phyloP scores from a whole-genome alignment of 169 alveolate species.

The Plasmodium sp. region DNA sequence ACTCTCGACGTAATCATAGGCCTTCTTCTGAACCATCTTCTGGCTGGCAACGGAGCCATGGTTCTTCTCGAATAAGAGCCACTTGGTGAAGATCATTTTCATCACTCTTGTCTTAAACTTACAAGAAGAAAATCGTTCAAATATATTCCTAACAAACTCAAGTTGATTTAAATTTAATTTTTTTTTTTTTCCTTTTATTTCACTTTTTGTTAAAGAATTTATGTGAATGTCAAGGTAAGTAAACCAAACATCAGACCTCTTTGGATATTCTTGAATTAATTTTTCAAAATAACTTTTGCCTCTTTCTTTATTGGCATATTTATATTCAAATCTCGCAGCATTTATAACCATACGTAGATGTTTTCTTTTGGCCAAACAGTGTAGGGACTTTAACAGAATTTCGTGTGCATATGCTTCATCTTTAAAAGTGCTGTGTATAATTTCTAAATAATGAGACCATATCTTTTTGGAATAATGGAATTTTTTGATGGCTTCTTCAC shows the following conservation, averaged over 20 bases:
- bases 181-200: constrained; percentile 35
- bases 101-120: constrained; percentile 66
- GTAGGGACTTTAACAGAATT: constrained; percentile 75
- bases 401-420: constrained; percentile 76
- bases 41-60: constrained; percentile 83
- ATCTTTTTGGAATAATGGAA: constrained; percentile 83
- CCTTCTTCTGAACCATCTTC: constrained; percentile 86
- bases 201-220: constrained; percentile 74
- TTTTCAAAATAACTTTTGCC: constrained; percentile 89
- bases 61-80: constrained; percentile 87
- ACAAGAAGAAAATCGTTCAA: constrained; percentile 40
- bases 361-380: constrained; percentile 75
- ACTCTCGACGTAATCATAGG: constrained; percentile 84
- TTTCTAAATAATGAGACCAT: constrained; percentile 12
- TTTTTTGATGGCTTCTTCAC: constrained; percentile 80
- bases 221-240: constrained; percentile 86
- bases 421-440: constrained; percentile 64
- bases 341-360: constrained; percentile 78
- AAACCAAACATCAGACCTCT: constrained; percentile 89
- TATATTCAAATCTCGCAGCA: constrained; percentile 88
- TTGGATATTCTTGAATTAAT: constrained; percentile 86
- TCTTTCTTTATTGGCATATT: constrained; percentile 77
- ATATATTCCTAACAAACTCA: constrained; percentile 72
- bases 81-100: constrained; percentile 79
- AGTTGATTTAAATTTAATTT: constrained; percentile 77